These are phyloP conservation scores for Hypoxylon sp. DNA, from an alignment of 2,329 filamentous ascomycete genomes.

Conservation along the genomic window DNA sequence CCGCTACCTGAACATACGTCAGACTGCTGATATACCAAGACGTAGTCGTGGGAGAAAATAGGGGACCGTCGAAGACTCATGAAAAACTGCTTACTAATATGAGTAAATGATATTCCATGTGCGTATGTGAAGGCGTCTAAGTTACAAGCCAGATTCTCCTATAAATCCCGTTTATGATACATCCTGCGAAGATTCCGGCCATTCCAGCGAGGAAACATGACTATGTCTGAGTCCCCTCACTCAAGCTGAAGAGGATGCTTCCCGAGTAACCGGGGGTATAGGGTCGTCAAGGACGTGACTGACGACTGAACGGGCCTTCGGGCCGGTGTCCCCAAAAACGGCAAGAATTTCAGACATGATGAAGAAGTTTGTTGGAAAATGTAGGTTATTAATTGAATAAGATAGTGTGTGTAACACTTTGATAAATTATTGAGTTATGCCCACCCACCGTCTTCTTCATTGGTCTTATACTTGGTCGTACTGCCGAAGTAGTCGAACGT, in stretches of 20 bases:
- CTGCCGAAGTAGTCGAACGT: slow-evolving; percentile 43
- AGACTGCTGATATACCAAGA: background rate
- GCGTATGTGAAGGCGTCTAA: background rate
- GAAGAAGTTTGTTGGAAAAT: too few relatives aligned
- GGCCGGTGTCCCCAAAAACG: slow-evolving; percentile 65
- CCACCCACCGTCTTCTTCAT: too few relatives aligned
- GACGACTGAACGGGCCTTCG: slow-evolving; percentile 63
- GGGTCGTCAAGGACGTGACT: slow-evolving; percentile 57
- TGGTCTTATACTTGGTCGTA: too few relatives aligned
- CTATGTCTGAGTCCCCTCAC: background rate
- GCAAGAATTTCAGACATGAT: slow-evolving; percentile 54
- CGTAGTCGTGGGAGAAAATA: background rate
- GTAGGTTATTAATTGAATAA: too few relatives aligned
- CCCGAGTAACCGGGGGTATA: too few relatives aligned
- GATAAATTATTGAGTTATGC: background rate
- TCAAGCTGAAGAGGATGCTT: too few relatives aligned
- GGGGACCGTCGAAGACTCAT: background rate
- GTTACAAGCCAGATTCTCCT: background rate
- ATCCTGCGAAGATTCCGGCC: background rate
- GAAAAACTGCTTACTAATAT: background rate
- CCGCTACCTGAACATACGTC: too few relatives aligned
- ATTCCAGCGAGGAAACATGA: background rate
- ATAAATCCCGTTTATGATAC: background rate
- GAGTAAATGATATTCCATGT: background rate
- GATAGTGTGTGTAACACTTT: background rate